Conservation (phyloP, 441 rosid species). For the Bocquillonia castaneifolia region DNA sequence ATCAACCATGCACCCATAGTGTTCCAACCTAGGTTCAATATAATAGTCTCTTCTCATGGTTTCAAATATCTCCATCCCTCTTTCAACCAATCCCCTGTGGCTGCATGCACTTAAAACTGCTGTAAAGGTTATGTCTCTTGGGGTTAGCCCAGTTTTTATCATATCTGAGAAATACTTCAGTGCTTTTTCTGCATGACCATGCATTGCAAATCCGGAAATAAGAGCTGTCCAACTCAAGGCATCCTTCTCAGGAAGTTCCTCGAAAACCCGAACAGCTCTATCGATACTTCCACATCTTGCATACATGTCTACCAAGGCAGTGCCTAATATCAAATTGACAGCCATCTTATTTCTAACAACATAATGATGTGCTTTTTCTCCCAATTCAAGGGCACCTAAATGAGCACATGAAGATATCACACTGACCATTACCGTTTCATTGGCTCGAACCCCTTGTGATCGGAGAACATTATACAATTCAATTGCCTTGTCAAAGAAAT, state of each 20-base stretch:
- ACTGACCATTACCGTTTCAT: conserved; percentile 68
- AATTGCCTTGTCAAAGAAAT: conserved; percentile 40
- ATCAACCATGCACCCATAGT: conserved; percentile 71
- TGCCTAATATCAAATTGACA: conserved; percentile 54
- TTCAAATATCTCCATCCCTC: conserved; percentile 49
- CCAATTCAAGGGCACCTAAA: conserved; percentile 55
- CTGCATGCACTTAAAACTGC: conserved; percentile 66
- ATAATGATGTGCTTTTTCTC: conserved; percentile 54
- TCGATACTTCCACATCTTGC: conserved; percentile 57
- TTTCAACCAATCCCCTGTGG: conserved; percentile 58
- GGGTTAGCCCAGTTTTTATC: conserved; percentile 41
- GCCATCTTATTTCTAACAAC: conserved; percentile 33
- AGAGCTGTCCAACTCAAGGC: conserved; percentile 58
- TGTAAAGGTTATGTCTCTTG: conserved; percentile 55
- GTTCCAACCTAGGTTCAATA: conserved; percentile 58
- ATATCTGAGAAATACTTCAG: conserved; percentile 41
- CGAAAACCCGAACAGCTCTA: conserved; percentile 45
- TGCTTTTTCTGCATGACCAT: conserved; percentile 49
- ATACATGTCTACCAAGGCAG: conserved; percentile 63
- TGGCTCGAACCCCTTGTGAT: conserved; percentile 43
- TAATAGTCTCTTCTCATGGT: conserved; percentile 38
- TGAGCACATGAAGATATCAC: conserved; percentile 62
- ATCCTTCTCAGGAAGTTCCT: conserved; percentile 48
- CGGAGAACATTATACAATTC: conserved; percentile 46
- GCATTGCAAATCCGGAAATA: conserved; percentile 64